Base-by-base conservation (phyloP, 2,329 filamentous ascomycete species). In the Passalora sequoiae region DNA sequence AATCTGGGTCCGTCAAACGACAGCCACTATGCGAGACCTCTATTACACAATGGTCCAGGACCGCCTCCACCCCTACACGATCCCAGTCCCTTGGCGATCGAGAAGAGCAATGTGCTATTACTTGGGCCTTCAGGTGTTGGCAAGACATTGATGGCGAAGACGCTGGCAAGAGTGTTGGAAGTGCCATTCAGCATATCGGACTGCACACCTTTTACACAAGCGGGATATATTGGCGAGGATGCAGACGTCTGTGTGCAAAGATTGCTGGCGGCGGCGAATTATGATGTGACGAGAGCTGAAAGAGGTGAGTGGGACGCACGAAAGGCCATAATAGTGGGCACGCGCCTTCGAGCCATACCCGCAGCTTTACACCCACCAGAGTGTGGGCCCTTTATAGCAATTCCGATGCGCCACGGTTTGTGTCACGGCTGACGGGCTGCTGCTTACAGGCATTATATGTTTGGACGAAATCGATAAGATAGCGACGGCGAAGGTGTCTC, bases 391-490 rank as follows among this genome's bases (percentile, higher is more conserved):
- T n/a, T n/a, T n/a, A n/a, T n/a, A n/a, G n/a, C n/a, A n/a, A n/a
- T n/a, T n/a, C n/a, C n/a, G n/a, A n/a, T n/a, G n/a, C n/a, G n/a
- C n/a, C n/a, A n/a, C n/a, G n/a, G n/a, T n/a, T n/a, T n/a, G n/a
- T n/a, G n/a, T n/a, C n/a, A n/a, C n/a, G n/a, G n/a, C n/a, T n/a
- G n/a, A n/a, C n/a, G n/a, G n/a, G n/a, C n/a, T n/a, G n/a, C n/a
- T n/a, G n/a, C n/a, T n/a, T n/a, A n/a, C n/a, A n/a, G n/a, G 92
- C 4, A 97, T 98, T 43, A 88, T 98, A 35, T 92, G 94, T 43
- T 74, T 98, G 15, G 92, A 98, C 57, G 92, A 98, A 68, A 88
- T 98, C 43, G 92, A 98, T 71, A 98, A 98, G 69, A 89, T 97
- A 46, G 89, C 92, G 1, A 86, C 86, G 27, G 81, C 87, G 19